These are phyloP conservation scores for Exophiala spinifera DNA, from an alignment of 2,329 filamentous ascomycete species.

Conservation along the genomic window DNA sequence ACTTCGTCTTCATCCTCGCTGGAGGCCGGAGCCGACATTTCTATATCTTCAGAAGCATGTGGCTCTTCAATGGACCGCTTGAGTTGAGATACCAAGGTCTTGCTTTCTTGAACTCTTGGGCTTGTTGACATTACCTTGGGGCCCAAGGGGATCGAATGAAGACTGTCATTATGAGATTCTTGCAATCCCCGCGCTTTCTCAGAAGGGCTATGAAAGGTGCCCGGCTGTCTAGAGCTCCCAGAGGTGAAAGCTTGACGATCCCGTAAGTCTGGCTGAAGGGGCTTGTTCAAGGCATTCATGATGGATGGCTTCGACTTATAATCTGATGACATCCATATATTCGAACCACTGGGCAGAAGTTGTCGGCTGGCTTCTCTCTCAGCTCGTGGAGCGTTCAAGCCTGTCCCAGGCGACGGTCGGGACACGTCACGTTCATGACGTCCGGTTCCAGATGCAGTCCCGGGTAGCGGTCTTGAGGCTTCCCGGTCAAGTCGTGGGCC, in stretches of 20 bases:
- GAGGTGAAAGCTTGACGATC: conserved; percentile 17
- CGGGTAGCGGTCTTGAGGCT: conserved; percentile 11
- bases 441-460: neutral
- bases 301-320: conserved; percentile 27
- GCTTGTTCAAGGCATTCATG: conserved; percentile 25
- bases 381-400: neutral
- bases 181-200: conserved; percentile 15
- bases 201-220: conserved; percentile 5
- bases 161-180: conserved; percentile 2
- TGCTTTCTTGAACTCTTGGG: conserved; percentile 16
- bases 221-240: conserved; percentile 19
- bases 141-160: conserved; percentile 14
- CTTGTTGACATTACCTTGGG: conserved; percentile 19
- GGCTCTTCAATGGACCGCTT: conserved; percentile 7
- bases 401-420: conserved; percentile 12
- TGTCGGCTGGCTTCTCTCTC: too few species aligned
- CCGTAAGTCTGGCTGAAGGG: conserved; percentile 16
- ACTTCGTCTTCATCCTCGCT: conserved; percentile 48
- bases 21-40: conserved; percentile 28
- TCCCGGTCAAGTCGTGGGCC: conserved; percentile 26
- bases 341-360: conserved; percentile 4
- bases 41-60: conserved; percentile 20
- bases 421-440: conserved; percentile 22
- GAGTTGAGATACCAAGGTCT: conserved; percentile 11
- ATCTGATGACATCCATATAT: conserved; percentile 23